These are phyloP conservation scores for Pisolithus albus DNA, from an alignment of 768 basidiomycete species.

Conservation along the genomic window DNA sequence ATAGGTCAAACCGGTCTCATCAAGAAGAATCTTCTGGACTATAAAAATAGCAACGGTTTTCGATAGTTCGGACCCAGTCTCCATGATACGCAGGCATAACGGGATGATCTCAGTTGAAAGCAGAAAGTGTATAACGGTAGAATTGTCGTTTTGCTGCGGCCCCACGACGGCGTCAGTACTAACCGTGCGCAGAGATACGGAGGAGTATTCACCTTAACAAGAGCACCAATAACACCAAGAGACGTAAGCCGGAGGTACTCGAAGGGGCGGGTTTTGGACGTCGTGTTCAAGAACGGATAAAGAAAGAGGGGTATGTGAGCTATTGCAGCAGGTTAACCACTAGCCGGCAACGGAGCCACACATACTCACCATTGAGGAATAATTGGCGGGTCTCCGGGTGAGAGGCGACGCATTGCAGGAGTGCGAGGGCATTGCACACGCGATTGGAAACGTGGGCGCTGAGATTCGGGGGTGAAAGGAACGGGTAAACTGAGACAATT, in stretches of 20 bases:
- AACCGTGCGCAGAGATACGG: neutral
- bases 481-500: conserved; percentile 96
- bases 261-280: conserved; percentile 97
- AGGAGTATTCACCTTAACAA: conserved; percentile 73
- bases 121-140: conserved; percentile 97
- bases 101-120: conserved; percentile 99
- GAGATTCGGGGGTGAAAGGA: conserved; percentile 90
- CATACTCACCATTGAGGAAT: conserved; percentile 77
- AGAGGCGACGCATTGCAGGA: conserved; percentile 96
- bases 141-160: conserved; percentile 95
- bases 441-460: conserved; percentile 98
- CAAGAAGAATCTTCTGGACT: conserved; percentile 95
- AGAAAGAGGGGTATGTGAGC: conserved; percentile 94
- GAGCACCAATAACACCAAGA: conserved; percentile 97
- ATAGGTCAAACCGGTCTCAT: conserved; percentile 96
- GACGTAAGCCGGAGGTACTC: conserved; percentile 99
- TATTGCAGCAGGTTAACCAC: conserved; percentile 23
- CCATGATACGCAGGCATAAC: conserved; percentile 98
- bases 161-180: conserved; percentile 7
- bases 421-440: conserved; percentile 96
- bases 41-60: conserved; percentile 99
- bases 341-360: neutral
- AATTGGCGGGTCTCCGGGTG: conserved; percentile 94
- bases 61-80: conserved; percentile 95
- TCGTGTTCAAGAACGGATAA: conserved; percentile 98